Percentiles rank a stretch among this genome's conserved stretches.
Conservation (phyloP, 305 asterid genomes). For the Stenogyne calaminthoides region DNA sequence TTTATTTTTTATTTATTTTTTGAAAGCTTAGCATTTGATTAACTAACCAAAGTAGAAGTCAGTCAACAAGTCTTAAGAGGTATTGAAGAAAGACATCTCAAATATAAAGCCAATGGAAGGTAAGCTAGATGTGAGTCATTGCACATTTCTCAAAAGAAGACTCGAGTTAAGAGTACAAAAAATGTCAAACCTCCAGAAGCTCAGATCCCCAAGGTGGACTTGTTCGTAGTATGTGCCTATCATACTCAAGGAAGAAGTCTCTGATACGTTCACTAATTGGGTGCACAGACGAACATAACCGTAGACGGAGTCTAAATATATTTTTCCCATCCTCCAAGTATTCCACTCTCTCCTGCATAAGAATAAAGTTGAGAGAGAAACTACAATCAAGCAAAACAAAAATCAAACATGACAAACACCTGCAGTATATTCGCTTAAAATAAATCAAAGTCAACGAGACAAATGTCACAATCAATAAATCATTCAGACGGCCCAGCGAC, state of each 20-base stretch:
- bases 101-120: constrained; percentile 4
- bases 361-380: constrained; percentile 16
- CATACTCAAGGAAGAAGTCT: constrained; percentile 97
- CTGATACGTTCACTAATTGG: constrained; percentile 97
- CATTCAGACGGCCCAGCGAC: no score
- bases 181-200: constrained; percentile 84
- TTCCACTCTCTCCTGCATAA: constrained; percentile 84
- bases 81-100: constrained; percentile 11
- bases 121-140: constrained; percentile 27
- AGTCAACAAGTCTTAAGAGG: constrained; percentile 1
- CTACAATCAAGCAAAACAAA: not conserved
- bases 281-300: constrained; percentile 91
- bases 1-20: no score
- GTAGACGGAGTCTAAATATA: constrained; percentile 81
- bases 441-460: constrained; percentile 7
- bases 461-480: not conserved
- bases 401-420: not conserved
- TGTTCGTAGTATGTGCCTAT: constrained; percentile 95
- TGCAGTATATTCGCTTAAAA: not conserved
- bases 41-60: constrained; percentile 14
- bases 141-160: no score
- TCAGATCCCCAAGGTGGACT: constrained; percentile 99
- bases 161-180: no score
- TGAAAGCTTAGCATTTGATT: not conserved
- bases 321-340: constrained; percentile 97